A percentile compares a stretch with the other conserved stretches of the same genome.
These are phyloP conservation scores for bread wheat (Triticum aestivum) DNA, from an alignment of 176 grass and related monocot genomes.

Conservation along the genomic window DNA sequence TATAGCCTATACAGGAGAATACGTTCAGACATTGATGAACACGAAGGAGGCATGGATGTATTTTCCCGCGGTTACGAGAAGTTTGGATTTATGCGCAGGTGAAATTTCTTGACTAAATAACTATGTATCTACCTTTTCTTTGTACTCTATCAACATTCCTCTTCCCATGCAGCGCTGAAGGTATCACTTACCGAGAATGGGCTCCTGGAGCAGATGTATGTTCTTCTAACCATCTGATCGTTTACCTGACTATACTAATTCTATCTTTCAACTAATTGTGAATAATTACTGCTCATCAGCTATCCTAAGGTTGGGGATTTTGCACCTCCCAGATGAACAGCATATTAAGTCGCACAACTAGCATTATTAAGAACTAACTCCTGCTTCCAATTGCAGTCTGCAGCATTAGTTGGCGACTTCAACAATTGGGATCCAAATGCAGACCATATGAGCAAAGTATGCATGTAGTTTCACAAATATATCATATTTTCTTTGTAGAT, in stretches of 20 bases:
- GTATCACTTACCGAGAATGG: constrained; percentile 96
- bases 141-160: constrained; percentile 2
- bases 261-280: constrained; percentile 6
- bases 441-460: constrained; percentile 73
- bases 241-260: constrained; percentile 24
- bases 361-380: constrained; percentile 37
- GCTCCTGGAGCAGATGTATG: constrained; percentile 84
- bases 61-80: constrained; percentile 99
- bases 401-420: constrained; percentile 90
- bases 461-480: not conserved
- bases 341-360: not conserved
- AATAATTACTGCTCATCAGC: not conserved
- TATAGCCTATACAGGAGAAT: constrained; percentile 81
- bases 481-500: constrained; percentile 20
- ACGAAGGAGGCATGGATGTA: constrained; percentile 95
- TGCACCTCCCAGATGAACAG: constrained; percentile 17
- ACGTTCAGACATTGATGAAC: constrained; percentile 68
- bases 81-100: constrained; percentile 80
- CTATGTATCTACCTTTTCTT: not conserved
- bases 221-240: constrained; percentile 24
- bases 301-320: not conserved
- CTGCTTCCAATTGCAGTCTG: constrained; percentile 61
- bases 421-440: constrained; percentile 96
- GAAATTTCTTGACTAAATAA: constrained; percentile 24
- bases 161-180: constrained; percentile 57